phyloP scores from a whole-genome alignment of 75 land plant genomes.

The Azolla pinnata region DNA sequence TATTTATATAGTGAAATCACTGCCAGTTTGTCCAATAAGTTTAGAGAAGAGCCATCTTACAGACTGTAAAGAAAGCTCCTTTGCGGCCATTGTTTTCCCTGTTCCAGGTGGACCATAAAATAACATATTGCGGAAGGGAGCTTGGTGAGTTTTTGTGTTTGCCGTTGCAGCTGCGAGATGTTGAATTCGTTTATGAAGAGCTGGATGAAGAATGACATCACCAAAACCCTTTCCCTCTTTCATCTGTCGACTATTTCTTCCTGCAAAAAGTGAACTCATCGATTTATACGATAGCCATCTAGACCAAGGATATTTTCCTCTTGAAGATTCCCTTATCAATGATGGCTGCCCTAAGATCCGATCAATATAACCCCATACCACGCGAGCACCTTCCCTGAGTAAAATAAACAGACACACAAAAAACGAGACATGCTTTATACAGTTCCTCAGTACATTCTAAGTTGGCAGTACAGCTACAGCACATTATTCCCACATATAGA shows the following conservation, averaged over 20 bases:
- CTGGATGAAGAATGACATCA: constrained; percentile 73
- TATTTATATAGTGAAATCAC: no score
- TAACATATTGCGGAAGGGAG: constrained; percentile 92
- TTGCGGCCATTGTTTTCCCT: constrained; percentile 96
- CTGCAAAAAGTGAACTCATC: constrained; percentile 12
- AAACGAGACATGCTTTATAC: neutral
- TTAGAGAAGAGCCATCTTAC: constrained; percentile 32
- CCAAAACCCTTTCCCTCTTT: constrained; percentile 38
- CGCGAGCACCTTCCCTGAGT: constrained; percentile 84
- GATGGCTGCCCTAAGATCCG: constrained; percentile 93
- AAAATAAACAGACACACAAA: neutral
- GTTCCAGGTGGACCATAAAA: constrained; percentile 99
- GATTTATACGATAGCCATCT: constrained; percentile 22
- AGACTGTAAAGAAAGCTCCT: constrained; percentile 81
- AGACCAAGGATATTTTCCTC: constrained; percentile 79
- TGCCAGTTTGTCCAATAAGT: no score
- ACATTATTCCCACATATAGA: no score
- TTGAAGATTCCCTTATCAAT: constrained; percentile 83
- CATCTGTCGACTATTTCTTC: constrained; percentile 16
- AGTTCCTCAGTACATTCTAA: neutral
- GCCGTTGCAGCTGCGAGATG: constrained; percentile 83
- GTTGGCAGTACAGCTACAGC: no score
- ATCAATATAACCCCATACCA: constrained; percentile 87
- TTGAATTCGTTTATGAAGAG: constrained; percentile 61
- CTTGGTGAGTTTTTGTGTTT: constrained; percentile 82